Evolutionary conservation across 2,329 filamentous ascomycete species (phyloP), one percentile per base, ranked within the genome.

Genomic region (Arthroderma sp.): DNA sequence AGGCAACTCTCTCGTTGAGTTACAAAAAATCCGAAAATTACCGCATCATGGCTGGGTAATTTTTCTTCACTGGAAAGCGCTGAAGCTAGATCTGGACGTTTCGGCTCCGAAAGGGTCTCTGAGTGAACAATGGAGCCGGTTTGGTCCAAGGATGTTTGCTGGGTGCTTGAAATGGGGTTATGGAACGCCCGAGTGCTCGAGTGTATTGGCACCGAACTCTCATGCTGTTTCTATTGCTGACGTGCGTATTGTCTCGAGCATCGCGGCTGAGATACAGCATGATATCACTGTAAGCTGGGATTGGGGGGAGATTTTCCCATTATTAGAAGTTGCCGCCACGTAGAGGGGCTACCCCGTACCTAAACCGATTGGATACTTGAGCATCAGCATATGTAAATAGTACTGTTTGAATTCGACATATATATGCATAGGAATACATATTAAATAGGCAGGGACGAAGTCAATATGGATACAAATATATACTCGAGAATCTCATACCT

Each of bases 141-240:
- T 61, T 10, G 56, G 55, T 22, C 51, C 44, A 30, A 48, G 51
- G 5, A 56, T 58, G 31, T 64, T 60, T 39, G 62, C 59, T 36
- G 62, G 59, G 3, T 63, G 55, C 45, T 47, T 66, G 27, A 52
- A 49, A 28, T 63, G 61, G 60, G 46, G 48, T 29, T 38, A 42
- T 22, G 48, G 42, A 5, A 4, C 29, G 1, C 38, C 41, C 37
- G 22, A 15, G 8, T 15, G 27, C 27, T 33, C 30, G 38, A 37
- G 10, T 29, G 36, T 22, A 31, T 4, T 41, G 29, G 10, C 27
- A 22, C 6, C 29, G 30, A 9, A 37, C 15, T 22, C 15, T 22
- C 15, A 22, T 22, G 15, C 15, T 22, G 15, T 22, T 22, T 22
- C 15, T 22, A 22, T 22, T 22, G 15, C 15, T 22, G 15, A 38